Conservation (phyloP, 1,139 yeast species). For the Candida sp. region DNA sequence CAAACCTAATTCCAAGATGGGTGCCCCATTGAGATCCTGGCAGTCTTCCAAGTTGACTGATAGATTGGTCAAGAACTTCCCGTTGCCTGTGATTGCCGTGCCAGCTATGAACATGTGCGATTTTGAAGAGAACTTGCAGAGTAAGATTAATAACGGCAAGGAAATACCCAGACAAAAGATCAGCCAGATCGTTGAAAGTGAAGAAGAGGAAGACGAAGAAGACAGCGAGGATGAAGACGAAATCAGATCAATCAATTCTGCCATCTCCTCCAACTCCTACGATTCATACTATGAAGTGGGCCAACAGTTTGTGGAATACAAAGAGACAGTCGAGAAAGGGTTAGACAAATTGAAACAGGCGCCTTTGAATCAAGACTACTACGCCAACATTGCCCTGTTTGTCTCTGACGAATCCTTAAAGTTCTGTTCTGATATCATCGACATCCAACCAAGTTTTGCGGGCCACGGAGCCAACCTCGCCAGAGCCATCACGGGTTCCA, state of each 20-base stretch:
- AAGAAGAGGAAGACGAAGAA: constrained; percentile 1
- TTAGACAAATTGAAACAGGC: constrained; percentile 18
- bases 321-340: constrained; percentile 23
- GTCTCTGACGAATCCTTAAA: constrained; percentile 44
- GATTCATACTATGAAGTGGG: constrained; percentile 46
- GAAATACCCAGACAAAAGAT: background rate
- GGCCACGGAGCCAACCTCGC: constrained; percentile 53
- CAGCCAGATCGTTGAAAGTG: background rate
- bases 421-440: constrained; percentile 40
- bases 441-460: constrained; percentile 39
- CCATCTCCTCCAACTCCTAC: constrained; percentile 33
- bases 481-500: constrained; percentile 50
- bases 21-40: constrained; percentile 67
- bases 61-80: constrained; percentile 62
- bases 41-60: constrained; percentile 64
- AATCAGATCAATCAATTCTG: constrained; percentile 22
- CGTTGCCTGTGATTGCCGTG: constrained; percentile 70
- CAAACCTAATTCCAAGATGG: constrained; percentile 47
- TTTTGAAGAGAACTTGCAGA: constrained; percentile 47
- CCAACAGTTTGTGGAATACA: constrained; percentile 33
- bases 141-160: constrained; percentile 19
- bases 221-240: constrained; percentile 3
- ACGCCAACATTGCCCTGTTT: constrained; percentile 30
- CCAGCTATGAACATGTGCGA: constrained; percentile 66
- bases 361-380: constrained; percentile 32